phyloP scores from a whole-genome alignment of 768 basidiomycete species.

The Gelatoporia subvermispora region DNA sequence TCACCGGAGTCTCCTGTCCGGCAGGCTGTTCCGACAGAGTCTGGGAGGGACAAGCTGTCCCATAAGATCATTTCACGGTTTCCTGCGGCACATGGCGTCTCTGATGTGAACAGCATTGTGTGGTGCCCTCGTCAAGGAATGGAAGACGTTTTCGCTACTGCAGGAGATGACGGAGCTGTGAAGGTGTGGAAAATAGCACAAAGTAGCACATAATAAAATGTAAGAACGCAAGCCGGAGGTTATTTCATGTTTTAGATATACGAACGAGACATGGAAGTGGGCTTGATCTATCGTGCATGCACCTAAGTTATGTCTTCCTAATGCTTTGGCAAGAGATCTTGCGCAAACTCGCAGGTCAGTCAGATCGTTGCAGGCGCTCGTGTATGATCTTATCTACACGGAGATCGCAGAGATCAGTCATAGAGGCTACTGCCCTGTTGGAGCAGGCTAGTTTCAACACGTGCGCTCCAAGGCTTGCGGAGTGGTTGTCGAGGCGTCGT shows the following conservation, averaged over 20 bases:
- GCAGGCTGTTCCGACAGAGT: conserved; percentile 1
- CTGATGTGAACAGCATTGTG: conserved; percentile 78
- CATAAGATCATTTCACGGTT: conserved; percentile 50
- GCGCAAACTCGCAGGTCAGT: too few species aligned
- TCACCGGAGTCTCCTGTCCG: too few species aligned
- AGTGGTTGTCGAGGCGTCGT: too few species aligned
- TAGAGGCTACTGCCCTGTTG: too few species aligned
- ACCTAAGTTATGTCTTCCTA: neutral
- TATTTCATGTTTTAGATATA: conserved; percentile 17
- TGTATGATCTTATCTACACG: too few species aligned
- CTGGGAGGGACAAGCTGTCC: conserved; percentile 24
- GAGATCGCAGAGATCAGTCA: too few species aligned
- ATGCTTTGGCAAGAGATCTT: too few species aligned
- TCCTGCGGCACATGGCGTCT: conserved; percentile 69
- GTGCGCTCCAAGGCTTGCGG: too few species aligned
- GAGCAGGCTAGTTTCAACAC: too few species aligned
- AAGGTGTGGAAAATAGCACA: conserved; percentile 66
- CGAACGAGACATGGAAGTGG: too few species aligned
- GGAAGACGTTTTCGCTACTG: conserved; percentile 68
- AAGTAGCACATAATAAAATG: neutral
- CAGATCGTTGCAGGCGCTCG: too few species aligned
- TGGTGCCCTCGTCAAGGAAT: conserved; percentile 76
- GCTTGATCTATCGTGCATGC: too few species aligned
- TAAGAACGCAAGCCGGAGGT: neutral
- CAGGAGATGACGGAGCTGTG: conserved; percentile 81